A percentile compares a stretch with the other conserved stretches of the same genome.
Evolutionary conservation across 441 rosid species (phyloP).

Genomic region (Breynia disticha): DNA sequence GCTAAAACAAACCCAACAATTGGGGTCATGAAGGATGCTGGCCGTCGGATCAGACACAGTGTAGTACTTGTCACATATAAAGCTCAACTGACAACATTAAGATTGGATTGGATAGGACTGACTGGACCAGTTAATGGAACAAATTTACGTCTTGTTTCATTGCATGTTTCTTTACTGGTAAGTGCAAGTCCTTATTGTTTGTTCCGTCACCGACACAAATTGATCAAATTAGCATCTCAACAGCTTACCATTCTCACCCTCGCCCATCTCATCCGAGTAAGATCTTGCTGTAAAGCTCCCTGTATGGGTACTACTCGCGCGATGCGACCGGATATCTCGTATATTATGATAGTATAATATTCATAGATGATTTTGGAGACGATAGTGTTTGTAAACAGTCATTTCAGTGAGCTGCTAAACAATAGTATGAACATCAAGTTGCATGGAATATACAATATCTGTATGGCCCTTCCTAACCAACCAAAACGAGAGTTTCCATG

Average conservation of each 20-base stretch:
- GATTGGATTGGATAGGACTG: constrained; percentile 4
- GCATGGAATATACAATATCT: too few relatives aligned
- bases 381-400: too few relatives aligned
- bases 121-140: constrained; percentile 3
- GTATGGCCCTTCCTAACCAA: too few relatives aligned
- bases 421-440: too few relatives aligned
- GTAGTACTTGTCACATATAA: not conserved
- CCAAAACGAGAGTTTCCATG: too few relatives aligned
- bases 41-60: not conserved
- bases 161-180: not conserved
- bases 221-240: not conserved
- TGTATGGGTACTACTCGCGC: too few relatives aligned
- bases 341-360: too few relatives aligned
- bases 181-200: not conserved
- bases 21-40: not conserved
- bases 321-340: too few relatives aligned
- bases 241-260: not conserved
- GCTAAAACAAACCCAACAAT: too few relatives aligned
- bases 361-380: too few relatives aligned
- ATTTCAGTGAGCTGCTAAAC: too few relatives aligned
- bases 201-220: not conserved
- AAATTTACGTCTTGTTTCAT: constrained; percentile 5
- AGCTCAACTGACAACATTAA: not conserved
- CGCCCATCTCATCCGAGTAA: not conserved
- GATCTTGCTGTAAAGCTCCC: not conserved